Percentiles rank a stretch among this genome's conserved stretches.
phyloP scores from a whole-genome alignment of 2,329 filamentous ascomycete species.

The Hirsutella rhossiliensis region DNA sequence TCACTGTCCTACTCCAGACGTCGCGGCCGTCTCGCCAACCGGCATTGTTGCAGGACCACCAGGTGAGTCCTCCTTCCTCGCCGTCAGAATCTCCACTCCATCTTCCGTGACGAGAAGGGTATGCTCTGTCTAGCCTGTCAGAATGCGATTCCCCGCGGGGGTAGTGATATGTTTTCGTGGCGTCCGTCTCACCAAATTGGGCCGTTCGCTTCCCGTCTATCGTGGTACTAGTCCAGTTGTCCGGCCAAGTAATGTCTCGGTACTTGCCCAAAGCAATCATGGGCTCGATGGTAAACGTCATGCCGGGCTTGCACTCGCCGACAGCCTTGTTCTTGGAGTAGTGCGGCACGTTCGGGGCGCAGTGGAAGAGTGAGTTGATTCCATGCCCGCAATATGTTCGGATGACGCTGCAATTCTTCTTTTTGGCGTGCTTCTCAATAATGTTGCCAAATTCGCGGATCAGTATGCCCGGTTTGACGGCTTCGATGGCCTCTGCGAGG shows the following conservation, averaged over 20 bases:
- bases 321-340: constrained; percentile 98
- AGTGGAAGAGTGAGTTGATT: constrained; percentile 88
- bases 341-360: constrained; percentile 86
- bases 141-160: neutral
- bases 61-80: constrained; percentile 58
- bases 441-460: constrained; percentile 89
- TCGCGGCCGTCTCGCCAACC: neutral
- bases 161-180: too few relatives aligned
- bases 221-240: constrained; percentile 96
- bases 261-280: constrained; percentile 94
- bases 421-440: constrained; percentile 92
- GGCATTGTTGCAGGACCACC: constrained; percentile 42
- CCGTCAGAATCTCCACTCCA: constrained; percentile 72
- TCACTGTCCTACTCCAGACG: neutral
- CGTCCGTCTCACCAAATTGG: constrained; percentile 61
- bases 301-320: constrained; percentile 84
- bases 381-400: constrained; percentile 95
- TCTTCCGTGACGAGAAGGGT: constrained; percentile 74
- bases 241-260: constrained; percentile 90
- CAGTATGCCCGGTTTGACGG: constrained; percentile 85
- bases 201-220: constrained; percentile 81
- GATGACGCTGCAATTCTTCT: constrained; percentile 75
- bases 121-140: constrained; percentile 45
- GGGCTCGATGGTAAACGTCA: constrained; percentile 98
- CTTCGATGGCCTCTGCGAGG: constrained; percentile 77